phyloP scores from a whole-genome alignment of 2,329 filamentous ascomycete genomes.

The Zelopaecilomyces penicillatus region DNA sequence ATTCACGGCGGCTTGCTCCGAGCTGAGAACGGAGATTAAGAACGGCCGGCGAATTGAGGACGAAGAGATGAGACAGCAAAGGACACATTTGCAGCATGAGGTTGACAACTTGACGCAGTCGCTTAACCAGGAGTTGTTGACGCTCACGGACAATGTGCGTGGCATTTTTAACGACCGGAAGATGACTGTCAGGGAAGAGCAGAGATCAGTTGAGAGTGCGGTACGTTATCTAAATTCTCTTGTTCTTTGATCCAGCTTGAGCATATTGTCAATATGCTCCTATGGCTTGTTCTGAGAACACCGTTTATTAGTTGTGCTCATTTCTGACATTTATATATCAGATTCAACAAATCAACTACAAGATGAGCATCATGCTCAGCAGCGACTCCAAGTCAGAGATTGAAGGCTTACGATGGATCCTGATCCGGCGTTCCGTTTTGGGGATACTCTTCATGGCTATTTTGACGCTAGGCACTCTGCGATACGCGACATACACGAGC shows the following conservation, averaged over 20 bases:
- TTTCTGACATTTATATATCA: conserved; percentile 21
- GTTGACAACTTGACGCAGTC: conserved; percentile 86
- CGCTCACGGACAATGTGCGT: conserved; percentile 82
- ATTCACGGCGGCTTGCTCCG: conserved; percentile 87
- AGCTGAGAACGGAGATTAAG: conserved; percentile 78
- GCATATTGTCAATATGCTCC: not conserved
- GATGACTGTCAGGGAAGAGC: conserved; percentile 83
- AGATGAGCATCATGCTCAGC: conserved; percentile 83
- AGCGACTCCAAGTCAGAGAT: conserved; percentile 89
- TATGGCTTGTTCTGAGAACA: not conserved
- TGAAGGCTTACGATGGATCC: conserved; percentile 82
- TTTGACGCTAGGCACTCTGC: conserved; percentile 49
- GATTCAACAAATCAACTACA: conserved; percentile 93
- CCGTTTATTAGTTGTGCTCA: not conserved
- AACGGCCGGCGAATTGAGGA: conserved; percentile 68
- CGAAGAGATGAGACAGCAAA: conserved; percentile 73
- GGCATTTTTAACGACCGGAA: conserved; percentile 95
- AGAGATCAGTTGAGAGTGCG: conserved; percentile 73
- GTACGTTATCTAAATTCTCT: conserved; percentile 35
- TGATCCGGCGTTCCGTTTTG: conserved; percentile 54
- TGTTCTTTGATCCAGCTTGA: not conserved
- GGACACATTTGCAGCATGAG: conserved; percentile 84
- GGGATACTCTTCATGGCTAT: conserved; percentile 61
- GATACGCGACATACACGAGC: conserved; percentile 49
- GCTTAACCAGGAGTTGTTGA: conserved; percentile 72